A percentile compares a stretch with the other conserved stretches of the same genome.
These are phyloP conservation scores for Neoboletus magnificus DNA, from an alignment of 768 basidiomycete genomes.

Conservation along the genomic window DNA sequence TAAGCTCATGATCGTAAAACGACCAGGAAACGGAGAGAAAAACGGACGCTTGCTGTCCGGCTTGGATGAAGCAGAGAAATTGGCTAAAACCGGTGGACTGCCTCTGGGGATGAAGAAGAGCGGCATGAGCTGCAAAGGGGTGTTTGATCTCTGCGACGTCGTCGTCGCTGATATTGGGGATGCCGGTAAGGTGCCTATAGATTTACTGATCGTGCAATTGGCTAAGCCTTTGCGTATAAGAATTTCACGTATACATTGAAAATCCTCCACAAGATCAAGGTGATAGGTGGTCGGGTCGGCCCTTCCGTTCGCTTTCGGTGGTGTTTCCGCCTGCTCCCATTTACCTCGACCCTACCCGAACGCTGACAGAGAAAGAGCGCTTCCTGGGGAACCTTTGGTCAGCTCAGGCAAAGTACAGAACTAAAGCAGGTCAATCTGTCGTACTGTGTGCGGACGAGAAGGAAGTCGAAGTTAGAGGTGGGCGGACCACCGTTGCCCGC, in stretches of 20 bases:
- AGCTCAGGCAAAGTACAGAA: conserved; percentile 77
- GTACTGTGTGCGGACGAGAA: conserved; percentile 67
- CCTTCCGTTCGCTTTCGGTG: conserved; percentile 75
- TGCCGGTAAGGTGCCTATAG: conserved; percentile 52
- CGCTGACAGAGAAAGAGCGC: conserved; percentile 66
- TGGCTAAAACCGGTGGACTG: conserved; percentile 60
- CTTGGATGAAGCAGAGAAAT: conserved; percentile 73
- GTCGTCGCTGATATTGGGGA: conserved; percentile 84
- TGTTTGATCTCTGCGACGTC: conserved; percentile 81
- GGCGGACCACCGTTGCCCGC: conserved; percentile 61
- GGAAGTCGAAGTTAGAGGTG: conserved; percentile 68
- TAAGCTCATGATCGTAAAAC: conserved; percentile 87
- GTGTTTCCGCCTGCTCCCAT: conserved; percentile 70
- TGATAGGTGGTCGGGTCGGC: conserved; percentile 85
- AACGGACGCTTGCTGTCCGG: conserved; percentile 69
- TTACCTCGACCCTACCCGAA: conserved; percentile 62
- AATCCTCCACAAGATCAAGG: conserved; percentile 76
- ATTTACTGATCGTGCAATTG: background rate
- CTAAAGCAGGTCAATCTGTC: conserved; percentile 69
- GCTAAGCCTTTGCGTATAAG: conserved; percentile 39
- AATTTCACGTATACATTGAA: conserved; percentile 84
- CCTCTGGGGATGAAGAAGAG: conserved; percentile 70
- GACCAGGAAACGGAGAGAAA: conserved; percentile 74
- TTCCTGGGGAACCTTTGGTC: conserved; percentile 91
- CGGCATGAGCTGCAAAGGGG: conserved; percentile 79